Conservation (phyloP, 257 asterid species). For the Nicotiana tomentosiformis region DNA sequence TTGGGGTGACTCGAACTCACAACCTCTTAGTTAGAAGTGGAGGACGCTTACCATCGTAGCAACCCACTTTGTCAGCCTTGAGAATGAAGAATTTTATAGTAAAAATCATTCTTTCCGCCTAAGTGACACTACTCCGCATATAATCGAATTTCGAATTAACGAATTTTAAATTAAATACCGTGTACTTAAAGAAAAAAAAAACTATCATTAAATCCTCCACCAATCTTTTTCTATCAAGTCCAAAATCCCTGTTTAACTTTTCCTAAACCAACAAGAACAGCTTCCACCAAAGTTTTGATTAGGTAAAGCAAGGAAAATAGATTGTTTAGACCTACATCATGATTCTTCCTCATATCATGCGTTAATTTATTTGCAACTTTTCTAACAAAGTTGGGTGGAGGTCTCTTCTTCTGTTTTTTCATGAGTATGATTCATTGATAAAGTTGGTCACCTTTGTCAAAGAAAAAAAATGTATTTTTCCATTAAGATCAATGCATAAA, state of each 20-base stretch:
- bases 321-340: not conserved
- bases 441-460: constrained; percentile 1
- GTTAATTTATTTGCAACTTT: not conserved
- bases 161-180: too few relatives aligned
- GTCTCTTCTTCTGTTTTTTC: not conserved
- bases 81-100: not conserved
- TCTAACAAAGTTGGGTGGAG: not conserved
- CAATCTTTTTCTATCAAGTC: constrained; percentile 1
- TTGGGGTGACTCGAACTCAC: too few relatives aligned
- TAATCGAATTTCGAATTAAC: too few relatives aligned
- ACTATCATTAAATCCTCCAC: not conserved
- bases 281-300: not conserved
- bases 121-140: too few relatives aligned
- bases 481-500: not conserved
- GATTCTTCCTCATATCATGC: not conserved
- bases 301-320: not conserved
- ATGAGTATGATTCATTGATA: not conserved
- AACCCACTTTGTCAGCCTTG: too few relatives aligned
- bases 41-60: too few relatives aligned
- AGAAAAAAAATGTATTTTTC: not conserved
- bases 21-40: too few relatives aligned
- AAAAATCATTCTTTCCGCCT: too few relatives aligned
- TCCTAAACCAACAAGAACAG: not conserved
- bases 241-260: not conserved
- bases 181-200: not conserved